Conservation (phyloP, 805 yeast species). For the Tanozyma kutaoensis region DNA sequence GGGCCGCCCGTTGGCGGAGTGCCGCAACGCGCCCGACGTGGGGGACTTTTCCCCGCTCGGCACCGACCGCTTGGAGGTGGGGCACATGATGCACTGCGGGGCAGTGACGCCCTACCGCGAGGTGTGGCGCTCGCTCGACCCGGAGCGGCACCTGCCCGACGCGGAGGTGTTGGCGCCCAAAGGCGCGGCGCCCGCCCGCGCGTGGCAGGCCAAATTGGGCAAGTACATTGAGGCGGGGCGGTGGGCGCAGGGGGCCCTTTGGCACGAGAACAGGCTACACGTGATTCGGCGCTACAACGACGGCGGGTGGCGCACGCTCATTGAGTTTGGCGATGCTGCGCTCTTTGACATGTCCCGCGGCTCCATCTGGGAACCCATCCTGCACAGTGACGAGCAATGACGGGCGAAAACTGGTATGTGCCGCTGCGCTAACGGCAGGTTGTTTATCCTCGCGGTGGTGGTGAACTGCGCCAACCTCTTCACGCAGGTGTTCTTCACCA, state of each 20-base stretch:
- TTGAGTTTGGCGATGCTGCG: no score
- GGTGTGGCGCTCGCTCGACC: conserved; percentile 39
- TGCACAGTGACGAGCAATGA: no score
- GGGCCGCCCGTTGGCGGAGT: conserved; percentile 17
- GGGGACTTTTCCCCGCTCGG: conserved; percentile 30
- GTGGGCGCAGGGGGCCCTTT: no score
- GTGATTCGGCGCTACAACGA: no score
- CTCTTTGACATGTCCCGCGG: no score
- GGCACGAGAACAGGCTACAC: no score
- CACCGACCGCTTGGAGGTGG: conserved; percentile 34
- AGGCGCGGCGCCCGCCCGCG: no score
- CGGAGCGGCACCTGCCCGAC: conserved; percentile 15
- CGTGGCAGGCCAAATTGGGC: no score
- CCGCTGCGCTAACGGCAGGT: conserved; percentile 16
- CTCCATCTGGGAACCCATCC: no score
- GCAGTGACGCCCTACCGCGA: conserved; percentile 33
- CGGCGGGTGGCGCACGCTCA: no score
- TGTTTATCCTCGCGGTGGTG: conserved; percentile 66
- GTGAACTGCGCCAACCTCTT: conserved; percentile 81
- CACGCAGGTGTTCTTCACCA: conserved; percentile 88
- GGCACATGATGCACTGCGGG: conserved; percentile 34
- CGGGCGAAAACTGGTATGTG: conserved; percentile 18
- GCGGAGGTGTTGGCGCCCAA: conserved; percentile 11
- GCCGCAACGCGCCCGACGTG: conserved; percentile 22
- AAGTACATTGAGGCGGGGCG: no score